Evolutionary conservation across 2,329 filamentous ascomycete genomes (phyloP), one percentile per base, ranked within the genome.

Genomic region (Nemania abortiva): DNA sequence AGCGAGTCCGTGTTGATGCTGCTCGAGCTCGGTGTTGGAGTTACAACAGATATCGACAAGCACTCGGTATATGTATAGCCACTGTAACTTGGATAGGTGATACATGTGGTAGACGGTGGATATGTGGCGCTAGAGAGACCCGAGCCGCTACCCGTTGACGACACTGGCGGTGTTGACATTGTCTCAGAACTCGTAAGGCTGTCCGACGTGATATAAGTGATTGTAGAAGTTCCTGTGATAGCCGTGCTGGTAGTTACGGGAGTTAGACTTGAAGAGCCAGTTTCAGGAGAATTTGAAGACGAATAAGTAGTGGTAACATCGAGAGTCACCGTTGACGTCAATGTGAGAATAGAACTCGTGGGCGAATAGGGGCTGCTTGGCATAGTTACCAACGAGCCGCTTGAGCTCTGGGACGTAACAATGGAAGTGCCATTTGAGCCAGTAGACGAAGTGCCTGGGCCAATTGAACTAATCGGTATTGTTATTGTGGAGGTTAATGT

Each of bases 21-120:
- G 52, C 64, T 65, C n/a, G 37, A 42, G 15, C 47, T 65, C 31
- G 47, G 6, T 18, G 61, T 57, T n/a, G 63, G 31, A n/a, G 61
- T 63, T 7, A 65, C 18, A 15, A 50, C 50, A 6, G 72, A 56
- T 37, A 74, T 13, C 24, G 71, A 72, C 31, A 71, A 66, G 71
- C 75, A 77, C 29, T 71, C 70, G 27, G 68, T 69, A 57, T 69
- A 74, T 18, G 67, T 65, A 58, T 73, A 75, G n/a, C 72, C 75
- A 20, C 68, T 72, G 49, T 75, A 70, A 3, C 54, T 53, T n/a
- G 72, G 61, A 29, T 72, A 65, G 1, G 70, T 63, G 29, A 72
- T 1, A 64, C 76, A 77, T 18, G 70, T 75, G 11, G 72, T 75
- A 11, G 65, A 72, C 11, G 50, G 65, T 22, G 64, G 27, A 20